Base-by-base conservation (phyloP, 495 filamentous ascomycete species). In the Hypomontagnella submonticulosa region DNA sequence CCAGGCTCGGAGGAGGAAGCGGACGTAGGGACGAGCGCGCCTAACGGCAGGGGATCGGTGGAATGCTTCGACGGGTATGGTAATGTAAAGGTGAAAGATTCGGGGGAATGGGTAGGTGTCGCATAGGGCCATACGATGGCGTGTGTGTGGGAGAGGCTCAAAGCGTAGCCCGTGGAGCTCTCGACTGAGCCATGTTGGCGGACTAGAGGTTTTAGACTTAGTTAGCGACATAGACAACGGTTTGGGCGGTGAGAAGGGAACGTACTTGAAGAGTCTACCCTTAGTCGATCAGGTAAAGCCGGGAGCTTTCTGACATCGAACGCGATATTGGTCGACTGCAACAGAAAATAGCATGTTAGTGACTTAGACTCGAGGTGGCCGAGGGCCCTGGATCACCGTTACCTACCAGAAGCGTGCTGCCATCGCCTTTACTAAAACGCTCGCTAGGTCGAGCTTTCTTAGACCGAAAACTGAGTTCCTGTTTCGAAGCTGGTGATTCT, bases 81-180 rank as follows among this genome's bases (percentile, higher is more conserved):
- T 6, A 98, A 84, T 4, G 86, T 83, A 67, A 98, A 89, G 0
- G 84, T 85, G 64, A 91, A 90, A 23, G 88, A 87, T 67, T 93
- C 89, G 40, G 86, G 83, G 6, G 88, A 83, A 6, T 83, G 78
- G 19, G 84, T 81, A 11, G 85, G 82, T 4, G 87, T 80, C 13
- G 81, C 87, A 73, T 97, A 98, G 48, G 91, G 88, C 95, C 95
- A 99, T 43, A 96, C 86, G 38, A 92, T 84, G 47, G 93, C 96
- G 69, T 92, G 85, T 1, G 85, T 87, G 46, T 88, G 86, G 7
- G 92, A 95, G 48, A 97, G 80, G 34, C 86, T 87, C 33, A 98
- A 80, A 36, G 90, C 96, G 73, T 92, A 90, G 42, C 88, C 87
- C 49, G 81, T 84, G n/a, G 80, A 76, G 1, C 85, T 79, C 69